Base-by-base conservation (phyloP, 31 red algal genomes). In the Odonthalia washingtoniensis region DNA sequence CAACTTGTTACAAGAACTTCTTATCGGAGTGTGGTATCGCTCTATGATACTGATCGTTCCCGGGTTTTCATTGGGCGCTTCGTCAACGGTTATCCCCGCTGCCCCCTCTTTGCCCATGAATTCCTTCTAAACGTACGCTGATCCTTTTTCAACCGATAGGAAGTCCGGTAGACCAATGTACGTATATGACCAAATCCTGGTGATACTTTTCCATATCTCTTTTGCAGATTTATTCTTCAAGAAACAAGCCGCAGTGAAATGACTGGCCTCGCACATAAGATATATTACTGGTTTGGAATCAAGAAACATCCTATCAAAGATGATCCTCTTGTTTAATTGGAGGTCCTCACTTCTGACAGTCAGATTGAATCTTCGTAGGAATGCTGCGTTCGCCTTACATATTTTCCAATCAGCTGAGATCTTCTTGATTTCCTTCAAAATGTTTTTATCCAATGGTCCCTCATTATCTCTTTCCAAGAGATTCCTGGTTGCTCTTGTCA, bases 21-120 rank as follows among this genome's bases (percentile, higher is more conserved):
- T 32, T 0, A 79, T 37, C 32, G 75, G 46, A 0, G 74, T 2
- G 53, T 79, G 74, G 41, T 89, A 89, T 18, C 74, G 36, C 61
- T 89, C 75, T 3, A 89, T 62, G 21, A 39, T 43, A n/a, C 44
- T 53, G 39, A 89, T 89, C 5, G 86, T 72, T 0, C 37, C 39
- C 0, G 75, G 65, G 21, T 32, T 66, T 26, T 89, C 86, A 65
- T 80, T 65, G 3, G 86, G 75, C n/a, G 75, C 75, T 32, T 89
- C 38, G 6, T 80, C 36, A 9, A 89, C 28, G 12, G 44, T 34
- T 5, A 80, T 38, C 5, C 74, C 75, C 60, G 46, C 49, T 36
- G 64, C 57, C 21, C 49, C 49, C 9, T 9, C 49, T 21, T 9
- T 14, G 12, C 21, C 49, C 12, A 9, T 9, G 12, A 57, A 14